Evolutionary conservation across 768 basidiomycete species (phyloP).

Genomic region (Podaxis sp.): DNA sequence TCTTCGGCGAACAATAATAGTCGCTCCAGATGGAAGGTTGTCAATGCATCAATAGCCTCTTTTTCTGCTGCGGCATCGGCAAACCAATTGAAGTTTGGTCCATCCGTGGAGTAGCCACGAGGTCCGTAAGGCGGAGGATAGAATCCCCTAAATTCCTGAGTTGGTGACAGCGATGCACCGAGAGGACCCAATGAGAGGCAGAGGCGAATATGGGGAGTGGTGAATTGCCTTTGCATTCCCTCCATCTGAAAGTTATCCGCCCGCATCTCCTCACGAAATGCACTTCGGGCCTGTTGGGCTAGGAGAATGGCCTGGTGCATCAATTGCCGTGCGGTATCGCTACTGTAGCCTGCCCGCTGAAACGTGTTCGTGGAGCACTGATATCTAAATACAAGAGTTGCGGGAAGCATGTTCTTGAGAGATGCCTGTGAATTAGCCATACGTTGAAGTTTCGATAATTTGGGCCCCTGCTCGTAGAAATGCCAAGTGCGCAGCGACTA

Average conservation of each 20-base stretch:
- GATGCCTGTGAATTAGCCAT: conserved; percentile 6
- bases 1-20: conserved; percentile 50
- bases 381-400: conserved; percentile 39
- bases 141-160: conserved; percentile 70
- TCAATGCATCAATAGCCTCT: conserved; percentile 46
- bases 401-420: background rate
- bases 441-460: conserved; percentile 71
- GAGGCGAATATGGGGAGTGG: conserved; percentile 32
- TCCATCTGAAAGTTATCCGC: conserved; percentile 18
- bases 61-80: conserved; percentile 24
- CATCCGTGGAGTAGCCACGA: conserved; percentile 29
- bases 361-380: conserved; percentile 60
- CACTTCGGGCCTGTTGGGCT: conserved; percentile 40
- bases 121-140: conserved; percentile 80
- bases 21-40: conserved; percentile 60
- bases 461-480: conserved; percentile 65
- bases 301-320: conserved; percentile 53
- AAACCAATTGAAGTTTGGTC: conserved; percentile 40
- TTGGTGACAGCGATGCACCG: conserved; percentile 59
- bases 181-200: conserved; percentile 74
- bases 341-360: conserved; percentile 42
- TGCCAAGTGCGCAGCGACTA: conserved; percentile 55
- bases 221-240: conserved; percentile 1
- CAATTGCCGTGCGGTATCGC: conserved; percentile 34
- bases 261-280: conserved; percentile 15